Conservation (phyloP, 202 grass and related monocot genomes). For the Setaria viridis region DNA sequence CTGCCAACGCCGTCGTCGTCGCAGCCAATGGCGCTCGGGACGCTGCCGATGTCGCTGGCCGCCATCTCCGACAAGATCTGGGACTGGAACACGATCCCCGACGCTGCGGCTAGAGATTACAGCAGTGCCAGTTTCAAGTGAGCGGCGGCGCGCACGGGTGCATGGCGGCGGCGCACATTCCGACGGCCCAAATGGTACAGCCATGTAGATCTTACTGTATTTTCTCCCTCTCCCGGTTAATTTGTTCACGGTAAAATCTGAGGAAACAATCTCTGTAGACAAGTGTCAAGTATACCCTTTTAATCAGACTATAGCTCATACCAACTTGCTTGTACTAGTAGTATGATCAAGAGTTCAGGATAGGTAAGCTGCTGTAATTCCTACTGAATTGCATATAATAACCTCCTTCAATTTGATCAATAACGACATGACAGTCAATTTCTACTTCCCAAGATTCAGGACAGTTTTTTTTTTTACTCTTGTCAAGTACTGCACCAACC, state of each 20-base stretch:
- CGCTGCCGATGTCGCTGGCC: conserved; percentile 58
- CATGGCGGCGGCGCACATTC: conserved; percentile 36
- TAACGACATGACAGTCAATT: not conserved
- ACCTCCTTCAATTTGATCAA: conserved; percentile 1
- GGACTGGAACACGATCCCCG: conserved; percentile 81
- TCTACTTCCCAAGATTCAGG: not conserved
- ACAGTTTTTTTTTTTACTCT: not conserved
- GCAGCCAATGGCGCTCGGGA: conserved; percentile 45
- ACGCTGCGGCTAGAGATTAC: conserved; percentile 61
- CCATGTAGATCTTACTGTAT: conserved; percentile 15
- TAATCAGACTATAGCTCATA: conserved; percentile 30
- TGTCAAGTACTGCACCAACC: not conserved
- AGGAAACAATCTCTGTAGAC: conserved; percentile 42
- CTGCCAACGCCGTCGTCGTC: conserved; percentile 35
- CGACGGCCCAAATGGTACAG: conserved; percentile 31
- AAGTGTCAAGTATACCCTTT: conserved; percentile 2
- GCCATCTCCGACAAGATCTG: conserved; percentile 86
- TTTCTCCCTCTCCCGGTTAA: not conserved
- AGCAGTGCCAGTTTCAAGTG: conserved; percentile 64
- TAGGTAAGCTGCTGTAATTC: conserved; percentile 55
- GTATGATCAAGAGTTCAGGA: conserved; percentile 44
- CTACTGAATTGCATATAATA: conserved; percentile 55
- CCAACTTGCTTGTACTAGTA: conserved; percentile 33
- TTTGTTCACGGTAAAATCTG: conserved; percentile 41
- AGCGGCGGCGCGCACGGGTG: conserved; percentile 33